A percentile compares a stretch with the other conserved stretches of the same genome.
Evolutionary conservation across 164 flowering plant genomes (phyloP).

Genomic region (Kingdonia uniflora): DNA sequence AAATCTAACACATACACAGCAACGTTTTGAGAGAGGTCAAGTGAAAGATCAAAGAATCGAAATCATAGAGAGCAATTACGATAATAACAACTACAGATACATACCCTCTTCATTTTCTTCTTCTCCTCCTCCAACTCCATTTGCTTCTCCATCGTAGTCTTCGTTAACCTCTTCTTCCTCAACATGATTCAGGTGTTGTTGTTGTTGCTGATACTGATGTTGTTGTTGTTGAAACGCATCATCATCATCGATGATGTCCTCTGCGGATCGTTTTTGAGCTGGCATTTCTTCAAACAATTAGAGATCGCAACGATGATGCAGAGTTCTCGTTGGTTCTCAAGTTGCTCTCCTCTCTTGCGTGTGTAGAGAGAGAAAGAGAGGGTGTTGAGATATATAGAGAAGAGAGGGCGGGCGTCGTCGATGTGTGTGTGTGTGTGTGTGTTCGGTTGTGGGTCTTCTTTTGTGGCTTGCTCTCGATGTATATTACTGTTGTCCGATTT

Average conservation of each 20-base stretch:
- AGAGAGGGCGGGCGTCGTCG: too few relatives aligned
- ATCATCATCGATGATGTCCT: slow-evolving; percentile 13
- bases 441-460: too few relatives aligned
- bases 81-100: not conserved
- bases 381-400: not conserved
- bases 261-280: slow-evolving; percentile 22
- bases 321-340: too few relatives aligned
- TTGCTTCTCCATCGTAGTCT: not conserved
- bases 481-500: too few relatives aligned
- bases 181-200: not conserved
- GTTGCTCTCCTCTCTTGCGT: not conserved
- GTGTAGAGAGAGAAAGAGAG: not conserved
- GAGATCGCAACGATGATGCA: too few relatives aligned
- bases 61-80: not conserved
- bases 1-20: slow-evolving; percentile 24
- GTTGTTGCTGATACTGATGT: slow-evolving; percentile 6
- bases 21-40: too few relatives aligned
- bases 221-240: slow-evolving; percentile 3
- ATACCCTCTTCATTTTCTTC: slow-evolving; percentile 7
- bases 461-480: too few relatives aligned
- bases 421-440: too few relatives aligned
- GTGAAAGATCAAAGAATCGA: not conserved
- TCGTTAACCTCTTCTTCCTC: slow-evolving; percentile 4
- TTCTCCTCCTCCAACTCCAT: slow-evolving; percentile 2
- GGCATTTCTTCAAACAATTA: slow-evolving; percentile 15